phyloP scores from a whole-genome alignment of 345 rosid genomes.

The Microthlaspi erraticum region DNA sequence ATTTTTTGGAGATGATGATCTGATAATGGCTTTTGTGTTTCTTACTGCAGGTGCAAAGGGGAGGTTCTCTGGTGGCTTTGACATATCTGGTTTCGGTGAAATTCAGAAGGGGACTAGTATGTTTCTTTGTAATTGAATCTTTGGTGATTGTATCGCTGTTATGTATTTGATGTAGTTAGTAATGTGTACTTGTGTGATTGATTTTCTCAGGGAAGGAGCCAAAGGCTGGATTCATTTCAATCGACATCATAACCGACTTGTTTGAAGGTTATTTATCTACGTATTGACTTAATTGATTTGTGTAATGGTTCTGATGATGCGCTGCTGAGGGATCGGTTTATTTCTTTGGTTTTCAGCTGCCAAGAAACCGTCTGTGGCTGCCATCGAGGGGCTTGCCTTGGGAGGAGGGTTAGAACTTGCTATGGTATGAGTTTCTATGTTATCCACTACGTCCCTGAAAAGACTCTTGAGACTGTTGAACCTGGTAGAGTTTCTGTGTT shows the following conservation, averaged over 20 bases:
- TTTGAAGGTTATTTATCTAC: slow-evolving; percentile 68
- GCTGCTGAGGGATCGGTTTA: slow-evolving; percentile 22
- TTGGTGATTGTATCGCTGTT: neutral
- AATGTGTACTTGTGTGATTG: slow-evolving; percentile 3
- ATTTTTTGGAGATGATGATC: slow-evolving; percentile 8
- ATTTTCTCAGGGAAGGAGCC: slow-evolving; percentile 61
- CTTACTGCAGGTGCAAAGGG: slow-evolving; percentile 75
- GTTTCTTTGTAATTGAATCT: slow-evolving; percentile 15
- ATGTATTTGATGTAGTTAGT: slow-evolving; percentile 24
- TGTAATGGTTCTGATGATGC: slow-evolving; percentile 16
- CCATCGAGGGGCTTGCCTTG: slow-evolving; percentile 95
- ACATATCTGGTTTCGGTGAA: slow-evolving; percentile 72
- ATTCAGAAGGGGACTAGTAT: slow-evolving; percentile 69
- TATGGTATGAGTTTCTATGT: slow-evolving; percentile 61
- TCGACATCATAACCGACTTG: slow-evolving; percentile 66
- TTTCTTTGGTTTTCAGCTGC: slow-evolving; percentile 61
- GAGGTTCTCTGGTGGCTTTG: slow-evolving; percentile 97
- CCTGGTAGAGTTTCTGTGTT: slow-evolving; percentile 1
- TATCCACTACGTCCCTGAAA: neutral
- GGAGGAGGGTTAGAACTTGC: slow-evolving; percentile 99
- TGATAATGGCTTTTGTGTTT: neutral
- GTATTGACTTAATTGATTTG: neutral
- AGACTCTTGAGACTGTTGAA: slow-evolving; percentile 20
- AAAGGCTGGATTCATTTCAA: slow-evolving; percentile 63
- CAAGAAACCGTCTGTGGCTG: slow-evolving; percentile 95